Conservation (phyloP, 2,329 filamentous ascomycete genomes). For the Fusarium sp. region DNA sequence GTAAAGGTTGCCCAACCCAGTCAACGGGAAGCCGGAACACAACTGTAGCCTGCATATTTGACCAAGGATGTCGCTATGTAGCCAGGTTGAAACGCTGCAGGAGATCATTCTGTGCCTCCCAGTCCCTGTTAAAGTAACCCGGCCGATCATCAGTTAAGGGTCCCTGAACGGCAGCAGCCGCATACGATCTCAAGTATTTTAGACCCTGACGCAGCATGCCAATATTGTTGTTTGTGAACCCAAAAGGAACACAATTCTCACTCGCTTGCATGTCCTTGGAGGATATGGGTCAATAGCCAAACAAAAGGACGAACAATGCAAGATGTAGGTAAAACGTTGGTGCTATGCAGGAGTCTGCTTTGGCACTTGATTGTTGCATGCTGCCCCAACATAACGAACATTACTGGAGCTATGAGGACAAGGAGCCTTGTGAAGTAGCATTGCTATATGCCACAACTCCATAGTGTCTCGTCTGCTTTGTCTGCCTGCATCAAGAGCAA, state of each 20-base stretch:
- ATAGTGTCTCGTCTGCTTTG: background rate
- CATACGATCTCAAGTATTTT: constrained; percentile 31
- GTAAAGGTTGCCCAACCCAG: constrained; percentile 9
- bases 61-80: constrained; percentile 28
- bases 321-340: constrained; percentile 1
- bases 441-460: constrained; percentile 5
- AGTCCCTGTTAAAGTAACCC: constrained; percentile 24
- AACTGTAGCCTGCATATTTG: constrained; percentile 19
- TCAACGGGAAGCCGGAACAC: constrained; percentile 22
- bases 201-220: constrained; percentile 12
- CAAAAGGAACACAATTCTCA: background rate
- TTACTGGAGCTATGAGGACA: constrained; percentile 11
- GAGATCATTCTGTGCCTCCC: constrained; percentile 41
- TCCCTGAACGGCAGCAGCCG: constrained; percentile 42
- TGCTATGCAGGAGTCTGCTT: constrained; percentile 11
- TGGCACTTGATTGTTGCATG: constrained; percentile 10
- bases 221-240: background rate
- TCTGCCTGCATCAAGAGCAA: constrained; percentile 16
- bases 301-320: background rate
- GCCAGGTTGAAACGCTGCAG: constrained; percentile 28
- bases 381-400: constrained; percentile 4
- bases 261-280: constrained; percentile 9
- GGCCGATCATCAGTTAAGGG: constrained; percentile 37
- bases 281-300: background rate
- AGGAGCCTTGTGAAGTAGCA: constrained; percentile 9